phyloP scores from a whole-genome alignment of 495 filamentous ascomycete species.

The Lasiosphaeria hispida region DNA sequence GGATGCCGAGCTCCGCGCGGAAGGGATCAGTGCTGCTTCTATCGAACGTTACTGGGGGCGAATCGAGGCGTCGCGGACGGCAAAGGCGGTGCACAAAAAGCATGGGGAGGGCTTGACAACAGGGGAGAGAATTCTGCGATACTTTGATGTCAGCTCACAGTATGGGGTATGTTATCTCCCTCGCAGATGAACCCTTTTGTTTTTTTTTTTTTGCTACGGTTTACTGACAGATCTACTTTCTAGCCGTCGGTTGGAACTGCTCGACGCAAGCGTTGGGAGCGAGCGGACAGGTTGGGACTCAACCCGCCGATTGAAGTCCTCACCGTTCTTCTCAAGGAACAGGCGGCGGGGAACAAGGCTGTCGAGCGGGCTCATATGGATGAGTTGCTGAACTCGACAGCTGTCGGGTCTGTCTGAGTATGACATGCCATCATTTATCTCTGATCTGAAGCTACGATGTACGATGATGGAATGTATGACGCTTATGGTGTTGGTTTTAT shows the following conservation, averaged over 20 bases:
- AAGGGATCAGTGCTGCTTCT: conserved; percentile 58
- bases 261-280: conserved; percentile 80
- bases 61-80: conserved; percentile 58
- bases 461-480: conserved; percentile 4
- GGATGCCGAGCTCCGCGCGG: conserved; percentile 54
- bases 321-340: conserved; percentile 73
- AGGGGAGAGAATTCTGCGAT: conserved; percentile 79
- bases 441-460: not conserved
- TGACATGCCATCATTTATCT: not conserved
- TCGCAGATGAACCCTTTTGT: not conserved
- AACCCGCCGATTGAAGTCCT: conserved; percentile 91
- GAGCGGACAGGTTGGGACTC: conserved; percentile 74
- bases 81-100: conserved; percentile 63
- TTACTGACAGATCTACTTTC: conserved; percentile 8
- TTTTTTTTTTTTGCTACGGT: not conserved
- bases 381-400: conserved; percentile 61
- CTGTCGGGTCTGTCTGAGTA: conserved; percentile 28
- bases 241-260: conserved; percentile 88
- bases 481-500: not conserved
- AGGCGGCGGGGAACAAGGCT: conserved; percentile 46
- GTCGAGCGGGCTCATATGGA: conserved; percentile 74
- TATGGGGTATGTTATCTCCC: conserved; percentile 70
- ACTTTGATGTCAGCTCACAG: conserved; percentile 84
- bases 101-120: conserved; percentile 54
- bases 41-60: conserved; percentile 70